phyloP scores from a whole-genome alignment of 768 basidiomycete species.

The Kwoniella dejecticola region DNA sequence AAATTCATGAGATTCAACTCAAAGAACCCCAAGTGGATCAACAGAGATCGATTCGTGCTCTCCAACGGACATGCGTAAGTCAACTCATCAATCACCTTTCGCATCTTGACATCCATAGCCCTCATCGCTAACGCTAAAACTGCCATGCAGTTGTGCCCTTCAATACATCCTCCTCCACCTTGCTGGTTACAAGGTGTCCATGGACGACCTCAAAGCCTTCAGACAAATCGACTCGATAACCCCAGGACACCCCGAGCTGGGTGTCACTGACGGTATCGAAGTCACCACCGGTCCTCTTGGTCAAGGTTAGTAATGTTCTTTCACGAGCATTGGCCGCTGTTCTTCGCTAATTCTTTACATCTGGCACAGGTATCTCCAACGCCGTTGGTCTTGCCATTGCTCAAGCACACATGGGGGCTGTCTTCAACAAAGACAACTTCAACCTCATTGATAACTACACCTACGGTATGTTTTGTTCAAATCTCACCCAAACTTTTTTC shows the following conservation, averaged over 20 bases:
- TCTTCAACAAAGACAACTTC: slow-evolving; percentile 84
- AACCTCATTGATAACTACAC: slow-evolving; percentile 78
- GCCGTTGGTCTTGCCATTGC: slow-evolving; percentile 92
- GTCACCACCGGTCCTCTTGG: slow-evolving; percentile 96
- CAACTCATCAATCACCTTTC: too few species aligned
- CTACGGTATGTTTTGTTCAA: slow-evolving; percentile 63
- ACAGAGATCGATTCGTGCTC: slow-evolving; percentile 94
- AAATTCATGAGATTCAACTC: slow-evolving; percentile 89
- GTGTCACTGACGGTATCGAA: slow-evolving; percentile 68
- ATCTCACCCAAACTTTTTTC: neutral
- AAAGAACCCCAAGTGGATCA: slow-evolving; percentile 87
- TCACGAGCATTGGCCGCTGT: neutral
- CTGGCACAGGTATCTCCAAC: slow-evolving; percentile 71
- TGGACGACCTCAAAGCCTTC: slow-evolving; percentile 92
- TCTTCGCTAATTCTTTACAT: too few species aligned
- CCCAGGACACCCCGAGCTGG: slow-evolving; percentile 86
- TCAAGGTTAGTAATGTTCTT: slow-evolving; percentile 59
- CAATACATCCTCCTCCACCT: slow-evolving; percentile 92
- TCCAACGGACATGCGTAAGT: slow-evolving; percentile 78
- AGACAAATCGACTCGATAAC: slow-evolving; percentile 86
- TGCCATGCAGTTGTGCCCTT: slow-evolving; percentile 71
- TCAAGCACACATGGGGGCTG: slow-evolving; percentile 84
- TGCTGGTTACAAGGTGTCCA: slow-evolving; percentile 82
- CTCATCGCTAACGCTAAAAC: slow-evolving; percentile 4
- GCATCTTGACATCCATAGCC: too few species aligned